Base-by-base conservation (phyloP, 2,329 filamentous ascomycete genomes). In the Arachnopeziza araneosa region DNA sequence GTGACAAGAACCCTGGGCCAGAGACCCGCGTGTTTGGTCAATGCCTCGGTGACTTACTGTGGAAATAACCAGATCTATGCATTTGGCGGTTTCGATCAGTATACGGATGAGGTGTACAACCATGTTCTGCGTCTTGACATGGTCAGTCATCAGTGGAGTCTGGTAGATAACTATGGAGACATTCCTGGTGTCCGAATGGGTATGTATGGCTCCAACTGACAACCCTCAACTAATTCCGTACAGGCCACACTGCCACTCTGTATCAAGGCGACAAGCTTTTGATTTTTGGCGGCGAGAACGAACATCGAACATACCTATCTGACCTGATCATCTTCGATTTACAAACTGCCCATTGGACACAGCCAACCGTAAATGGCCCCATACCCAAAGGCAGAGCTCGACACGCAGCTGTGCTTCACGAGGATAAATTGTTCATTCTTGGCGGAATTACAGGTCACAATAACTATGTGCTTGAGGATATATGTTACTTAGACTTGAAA, bases 41-140 rank as follows among this genome's bases (percentile, higher is more conserved):
- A 99, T 79, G 95, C 95, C 56, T 98, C 95, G 0, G 93, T 98
- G 62, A 99, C 95, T n/a, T 97, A 96, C 74, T 96, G 95, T 71
- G 93, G 93, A 61, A 95, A 96, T 76, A 95, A 98, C 73, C 87
- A 95, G 75, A 98, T 99, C 69, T 98, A 96, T 75, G 95, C 93
- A 12, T 99, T 99, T 79, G 95, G 95, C 51, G 95, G 95, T 21
- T 99, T 99, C 71, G 95, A 99, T 72, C 93, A 98, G 75, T 98
- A 96, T 73, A 99, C 95, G 0, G 95, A 99, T 74, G 95, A 99
- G 78, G 88, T 99, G 21, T 99, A 99, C 77, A 99, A 99, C 72
- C 95, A 99, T 77, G 95, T 99, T 50, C 80, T 99, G 64, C 88
- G 86, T 69, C 78, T 99, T 56, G 93, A 99, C 73, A 82, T 99